Evolutionary conservation across 2,329 filamentous ascomycete genomes (phyloP).

Genomic region (Microcyclospora pomicola): DNA sequence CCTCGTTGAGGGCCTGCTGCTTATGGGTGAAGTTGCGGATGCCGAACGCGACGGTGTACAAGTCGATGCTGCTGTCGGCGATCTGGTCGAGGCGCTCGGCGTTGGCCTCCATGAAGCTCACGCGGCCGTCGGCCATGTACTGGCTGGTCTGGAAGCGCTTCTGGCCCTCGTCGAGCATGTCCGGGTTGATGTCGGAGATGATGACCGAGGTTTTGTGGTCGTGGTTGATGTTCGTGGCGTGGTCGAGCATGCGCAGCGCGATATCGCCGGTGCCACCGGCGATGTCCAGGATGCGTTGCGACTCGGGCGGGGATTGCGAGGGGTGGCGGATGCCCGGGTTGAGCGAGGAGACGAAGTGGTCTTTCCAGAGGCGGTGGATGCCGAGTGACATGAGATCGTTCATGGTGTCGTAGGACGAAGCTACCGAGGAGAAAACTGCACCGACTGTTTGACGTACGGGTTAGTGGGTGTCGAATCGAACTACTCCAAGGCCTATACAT

Average conservation of each 20-base stretch:
- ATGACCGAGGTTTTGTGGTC: constrained; percentile 74
- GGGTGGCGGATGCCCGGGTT: constrained; percentile 55
- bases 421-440: constrained; percentile 87
- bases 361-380: constrained; percentile 93
- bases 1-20: constrained; percentile 65
- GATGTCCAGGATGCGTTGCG: constrained; percentile 78
- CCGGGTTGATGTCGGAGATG: constrained; percentile 88
- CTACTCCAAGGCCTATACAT: constrained; percentile 5
- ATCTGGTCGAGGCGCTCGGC: constrained; percentile 62
- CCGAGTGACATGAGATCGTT: constrained; percentile 98
- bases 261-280: constrained; percentile 96
- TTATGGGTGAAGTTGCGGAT: constrained; percentile 97
- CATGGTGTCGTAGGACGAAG: constrained; percentile 91
- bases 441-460: constrained; percentile 42
- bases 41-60: constrained; percentile 95
- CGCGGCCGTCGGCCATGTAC: constrained; percentile 40
- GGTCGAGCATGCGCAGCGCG: constrained; percentile 87
- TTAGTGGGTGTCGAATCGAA: constrained; percentile 4
- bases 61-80: constrained; percentile 59
- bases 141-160: constrained; percentile 57
- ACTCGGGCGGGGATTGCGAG: constrained; percentile 35
- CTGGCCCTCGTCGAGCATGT: constrained; percentile 81
- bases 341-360: constrained; percentile 83
- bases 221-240: constrained; percentile 65
- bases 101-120: constrained; percentile 78